phyloP scores from a whole-genome alignment of 2,329 filamentous ascomycete species.

The Ophidiomyces ophidiicola region DNA sequence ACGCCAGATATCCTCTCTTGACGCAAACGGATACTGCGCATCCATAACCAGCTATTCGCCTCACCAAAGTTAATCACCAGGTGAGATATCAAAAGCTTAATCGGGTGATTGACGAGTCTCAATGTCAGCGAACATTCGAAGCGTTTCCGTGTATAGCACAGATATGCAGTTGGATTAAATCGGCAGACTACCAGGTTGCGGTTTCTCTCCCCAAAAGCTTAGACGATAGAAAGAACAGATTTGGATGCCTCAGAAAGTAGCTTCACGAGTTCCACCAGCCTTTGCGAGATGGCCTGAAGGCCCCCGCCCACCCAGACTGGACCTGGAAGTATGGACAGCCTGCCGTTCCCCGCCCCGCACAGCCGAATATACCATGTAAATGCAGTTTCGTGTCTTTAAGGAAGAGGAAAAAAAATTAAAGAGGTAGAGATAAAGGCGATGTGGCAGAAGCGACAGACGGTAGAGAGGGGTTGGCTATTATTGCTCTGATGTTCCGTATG shows the following conservation, averaged over 20 bases:
- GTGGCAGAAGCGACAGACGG: too few species aligned
- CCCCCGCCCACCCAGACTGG: constrained; percentile 25
- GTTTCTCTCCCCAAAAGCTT: too few species aligned
- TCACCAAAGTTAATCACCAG: not conserved
- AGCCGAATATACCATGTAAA: constrained; percentile 2
- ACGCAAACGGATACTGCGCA: constrained; percentile 52
- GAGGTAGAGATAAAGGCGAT: too few species aligned
- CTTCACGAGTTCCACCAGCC: constrained; percentile 22
- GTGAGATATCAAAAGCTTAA: not conserved
- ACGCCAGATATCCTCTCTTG: constrained; percentile 53
- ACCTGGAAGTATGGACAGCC: not conserved
- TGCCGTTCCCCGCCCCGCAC: not conserved
- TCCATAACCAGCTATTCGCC: constrained; percentile 38
- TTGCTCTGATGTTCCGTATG: not conserved
- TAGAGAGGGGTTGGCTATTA: not conserved
- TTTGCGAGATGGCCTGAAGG: constrained; percentile 28
- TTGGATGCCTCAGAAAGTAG: too few species aligned
- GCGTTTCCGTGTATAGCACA: not conserved
- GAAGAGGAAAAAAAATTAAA: not conserved
- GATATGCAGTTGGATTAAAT: not conserved
- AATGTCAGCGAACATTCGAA: not conserved
- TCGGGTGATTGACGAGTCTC: not conserved
- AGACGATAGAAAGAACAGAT: too few species aligned
- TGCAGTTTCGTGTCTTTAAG: not conserved
- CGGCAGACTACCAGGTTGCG: too few species aligned